Conservation (phyloP, 2,329 filamentous ascomycete species). For the Annulohypoxylon truncatum region DNA sequence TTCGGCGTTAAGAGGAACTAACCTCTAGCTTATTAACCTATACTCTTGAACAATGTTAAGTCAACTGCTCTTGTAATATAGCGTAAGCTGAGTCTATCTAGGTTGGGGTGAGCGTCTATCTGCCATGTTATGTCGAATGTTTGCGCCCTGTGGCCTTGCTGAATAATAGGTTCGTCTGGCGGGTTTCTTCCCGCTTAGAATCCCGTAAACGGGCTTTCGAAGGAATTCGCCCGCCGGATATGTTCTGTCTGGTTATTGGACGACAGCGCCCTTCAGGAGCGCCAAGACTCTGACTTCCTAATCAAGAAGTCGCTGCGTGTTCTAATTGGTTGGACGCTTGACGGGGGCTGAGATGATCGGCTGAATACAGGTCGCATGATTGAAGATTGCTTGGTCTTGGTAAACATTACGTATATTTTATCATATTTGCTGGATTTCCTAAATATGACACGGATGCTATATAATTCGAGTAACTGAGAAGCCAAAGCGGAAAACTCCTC, state of each 20-base stretch:
- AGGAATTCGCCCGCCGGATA: background rate
- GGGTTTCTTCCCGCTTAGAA: background rate
- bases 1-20: background rate
- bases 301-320: background rate
- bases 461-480: background rate
- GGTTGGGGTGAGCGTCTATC: background rate
- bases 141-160: constrained; percentile 2
- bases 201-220: background rate
- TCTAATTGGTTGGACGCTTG: constrained; percentile 14
- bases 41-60: background rate
- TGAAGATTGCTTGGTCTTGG: background rate
- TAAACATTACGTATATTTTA: background rate
- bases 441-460: background rate
- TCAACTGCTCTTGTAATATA: background rate
- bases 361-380: background rate
- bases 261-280: background rate
- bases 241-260: background rate
- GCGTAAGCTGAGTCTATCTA: constrained; percentile 8
- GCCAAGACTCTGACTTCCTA: constrained; percentile 21
- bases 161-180: constrained; percentile 2
- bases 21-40: background rate
- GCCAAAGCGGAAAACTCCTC: background rate
- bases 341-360: background rate
- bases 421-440: background rate
- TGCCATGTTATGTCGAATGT: background rate